Conservation (phyloP, 2,329 filamentous ascomycete genomes). For the Verticillium isaacii region DNA sequence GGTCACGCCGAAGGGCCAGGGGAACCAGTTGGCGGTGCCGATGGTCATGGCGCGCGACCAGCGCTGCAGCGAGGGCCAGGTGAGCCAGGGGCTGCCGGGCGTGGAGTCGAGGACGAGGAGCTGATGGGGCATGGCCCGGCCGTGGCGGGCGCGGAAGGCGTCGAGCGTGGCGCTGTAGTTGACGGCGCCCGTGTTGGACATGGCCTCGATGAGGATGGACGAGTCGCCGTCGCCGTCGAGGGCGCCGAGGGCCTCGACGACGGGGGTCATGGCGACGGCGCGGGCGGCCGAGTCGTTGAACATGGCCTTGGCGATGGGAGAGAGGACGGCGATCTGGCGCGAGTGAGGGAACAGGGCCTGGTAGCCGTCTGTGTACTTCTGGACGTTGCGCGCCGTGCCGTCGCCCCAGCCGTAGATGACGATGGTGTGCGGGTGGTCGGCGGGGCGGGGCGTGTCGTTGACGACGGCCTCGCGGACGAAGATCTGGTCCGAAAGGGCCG, state of each 20-base stretch:
- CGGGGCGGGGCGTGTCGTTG: neutral
- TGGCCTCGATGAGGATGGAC: constrained; percentile 88
- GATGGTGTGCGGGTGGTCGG: neutral
- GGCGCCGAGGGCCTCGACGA: constrained; percentile 83
- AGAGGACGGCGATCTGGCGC: constrained; percentile 86
- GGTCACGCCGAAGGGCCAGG: constrained; percentile 44
- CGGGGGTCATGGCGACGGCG: constrained; percentile 76
- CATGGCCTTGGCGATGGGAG: constrained; percentile 83
- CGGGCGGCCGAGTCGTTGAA: constrained; percentile 86
- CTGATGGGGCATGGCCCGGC: constrained; percentile 81
- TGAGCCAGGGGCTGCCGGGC: constrained; percentile 40
- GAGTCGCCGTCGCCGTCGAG: constrained; percentile 92
- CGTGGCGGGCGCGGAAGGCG: constrained; percentile 47
- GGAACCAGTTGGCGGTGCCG: constrained; percentile 40
- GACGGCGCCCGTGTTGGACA: constrained; percentile 82
- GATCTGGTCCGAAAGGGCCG: constrained; percentile 32
- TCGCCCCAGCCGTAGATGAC: constrained; percentile 46
- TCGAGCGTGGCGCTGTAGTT: constrained; percentile 54
- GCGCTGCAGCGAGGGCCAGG: constrained; percentile 34
- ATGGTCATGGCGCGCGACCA: constrained; percentile 51
- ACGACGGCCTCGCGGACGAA: neutral
- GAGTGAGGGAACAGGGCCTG: constrained; percentile 59
- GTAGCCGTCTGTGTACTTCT: constrained; percentile 87
- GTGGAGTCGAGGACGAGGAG: constrained; percentile 86
- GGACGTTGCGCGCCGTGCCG: constrained; percentile 90